Percentiles rank a stretch among this genome's conserved stretches.
Conservation (phyloP, 2,329 filamentous ascomycete species). For the Leptographium radiaticola region DNA sequence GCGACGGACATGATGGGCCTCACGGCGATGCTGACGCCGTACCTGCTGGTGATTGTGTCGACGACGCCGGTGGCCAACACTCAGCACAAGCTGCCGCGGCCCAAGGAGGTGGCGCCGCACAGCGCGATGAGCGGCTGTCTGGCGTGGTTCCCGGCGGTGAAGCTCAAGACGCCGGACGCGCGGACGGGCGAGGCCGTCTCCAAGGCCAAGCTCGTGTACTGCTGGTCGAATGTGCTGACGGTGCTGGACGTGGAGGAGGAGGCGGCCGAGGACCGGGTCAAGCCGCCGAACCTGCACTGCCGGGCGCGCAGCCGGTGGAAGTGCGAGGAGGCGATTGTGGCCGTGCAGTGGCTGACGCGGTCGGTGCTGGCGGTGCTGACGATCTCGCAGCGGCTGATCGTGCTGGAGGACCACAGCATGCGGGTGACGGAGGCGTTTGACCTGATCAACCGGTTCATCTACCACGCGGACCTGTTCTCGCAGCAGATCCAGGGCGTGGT, state of each 20-base stretch:
- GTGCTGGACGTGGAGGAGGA: constrained; percentile 78
- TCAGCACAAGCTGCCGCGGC: constrained; percentile 82
- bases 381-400: constrained; percentile 83
- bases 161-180: constrained; percentile 63
- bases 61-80: constrained; percentile 94
- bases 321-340: constrained; percentile 88
- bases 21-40: constrained; percentile 91
- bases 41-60: constrained; percentile 90
- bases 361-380: constrained; percentile 87
- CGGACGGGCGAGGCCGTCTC: constrained; percentile 56
- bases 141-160: constrained; percentile 95
- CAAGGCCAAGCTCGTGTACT: constrained; percentile 84
- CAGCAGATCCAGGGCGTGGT: constrained; percentile 72
- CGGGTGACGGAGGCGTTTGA: constrained; percentile 93
- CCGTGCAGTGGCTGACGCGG: constrained; percentile 90
- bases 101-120: constrained; percentile 82
- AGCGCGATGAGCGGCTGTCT: constrained; percentile 87
- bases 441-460: constrained; percentile 81
- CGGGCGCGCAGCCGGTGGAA: constrained; percentile 77
- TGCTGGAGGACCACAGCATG: constrained; percentile 73
- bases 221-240: constrained; percentile 96
- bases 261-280: constrained; percentile 53
- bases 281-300: constrained; percentile 68
- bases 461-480: constrained; percentile 83
- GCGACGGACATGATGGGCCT: constrained; percentile 77